Evolutionary conservation across 768 basidiomycete species (phyloP).

Genomic region (Rhodosporidiobolus odoratus): DNA sequence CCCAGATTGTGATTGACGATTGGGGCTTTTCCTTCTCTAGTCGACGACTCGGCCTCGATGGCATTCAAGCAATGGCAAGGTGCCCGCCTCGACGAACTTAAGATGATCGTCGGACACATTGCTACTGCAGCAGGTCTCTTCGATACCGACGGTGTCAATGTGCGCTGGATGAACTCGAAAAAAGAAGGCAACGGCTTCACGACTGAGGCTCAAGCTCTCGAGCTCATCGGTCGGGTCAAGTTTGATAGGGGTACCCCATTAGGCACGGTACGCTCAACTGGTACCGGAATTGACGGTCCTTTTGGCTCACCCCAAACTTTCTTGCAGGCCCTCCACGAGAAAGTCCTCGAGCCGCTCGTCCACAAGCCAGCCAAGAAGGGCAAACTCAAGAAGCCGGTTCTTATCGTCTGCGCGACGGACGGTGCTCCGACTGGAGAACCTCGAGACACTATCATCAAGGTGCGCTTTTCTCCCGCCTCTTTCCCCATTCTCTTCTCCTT

Average conservation of each 20-base stretch:
- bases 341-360: constrained; percentile 49
- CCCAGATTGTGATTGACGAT: too few species aligned
- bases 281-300: too few species aligned
- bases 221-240: constrained; percentile 47
- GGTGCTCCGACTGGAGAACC: constrained; percentile 42
- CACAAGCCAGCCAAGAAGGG: constrained; percentile 46
- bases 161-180: constrained; percentile 49
- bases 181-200: constrained; percentile 48
- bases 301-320: background rate
- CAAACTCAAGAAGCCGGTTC: constrained; percentile 48
- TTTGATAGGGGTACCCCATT: constrained; percentile 47
- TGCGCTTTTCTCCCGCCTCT: constrained; percentile 45
- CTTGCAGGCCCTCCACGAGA: constrained; percentile 42
- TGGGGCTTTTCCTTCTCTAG: background rate
- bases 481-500: constrained; percentile 33
- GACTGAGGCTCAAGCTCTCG: constrained; percentile 44
- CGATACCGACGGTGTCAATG: constrained; percentile 48
- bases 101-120: constrained; percentile 40
- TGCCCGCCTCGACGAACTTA: constrained; percentile 50
- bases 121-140: constrained; percentile 21
- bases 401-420: constrained; percentile 45
- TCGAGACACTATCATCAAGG: constrained; percentile 44
- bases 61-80: constrained; percentile 47
- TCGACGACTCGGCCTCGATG: constrained; percentile 40
- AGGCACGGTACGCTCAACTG: constrained; percentile 44